These are phyloP conservation scores for Plectosphaerella plurivora DNA, from an alignment of 2,329 filamentous ascomycete genomes.

Conservation along the genomic window DNA sequence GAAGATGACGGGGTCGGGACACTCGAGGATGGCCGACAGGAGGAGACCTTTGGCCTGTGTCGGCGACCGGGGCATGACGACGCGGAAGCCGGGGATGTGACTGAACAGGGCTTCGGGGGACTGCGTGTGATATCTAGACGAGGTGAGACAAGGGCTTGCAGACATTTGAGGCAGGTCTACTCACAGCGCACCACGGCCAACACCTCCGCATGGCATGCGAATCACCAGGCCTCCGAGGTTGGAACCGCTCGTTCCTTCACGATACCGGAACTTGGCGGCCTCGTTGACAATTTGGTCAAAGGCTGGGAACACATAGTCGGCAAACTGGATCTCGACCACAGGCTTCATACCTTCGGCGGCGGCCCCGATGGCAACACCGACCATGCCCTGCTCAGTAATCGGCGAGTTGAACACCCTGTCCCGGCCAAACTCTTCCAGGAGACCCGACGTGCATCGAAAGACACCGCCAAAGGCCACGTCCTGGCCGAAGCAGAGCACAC, in stretches of 20 bases:
- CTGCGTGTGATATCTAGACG: constrained; percentile 67
- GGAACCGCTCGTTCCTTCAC: constrained; percentile 56
- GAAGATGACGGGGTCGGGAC: constrained; percentile 85
- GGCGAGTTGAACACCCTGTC: constrained; percentile 96
- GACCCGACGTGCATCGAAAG: constrained; percentile 88
- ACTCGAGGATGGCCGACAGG: constrained; percentile 63
- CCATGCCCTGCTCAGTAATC: constrained; percentile 87
- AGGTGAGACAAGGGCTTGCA: no score
- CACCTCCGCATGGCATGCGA: constrained; percentile 84
- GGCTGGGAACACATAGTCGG: constrained; percentile 88
- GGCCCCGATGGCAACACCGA: constrained; percentile 87
- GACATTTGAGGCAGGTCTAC: no score
- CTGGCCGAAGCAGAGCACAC: constrained; percentile 77
- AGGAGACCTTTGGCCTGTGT: constrained; percentile 85
- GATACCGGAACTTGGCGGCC: constrained; percentile 81
- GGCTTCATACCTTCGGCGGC: constrained; percentile 90
- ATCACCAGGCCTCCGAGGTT: constrained; percentile 77
- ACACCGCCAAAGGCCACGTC: constrained; percentile 97
- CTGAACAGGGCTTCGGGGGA: constrained; percentile 85
- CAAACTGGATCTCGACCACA: constrained; percentile 92
- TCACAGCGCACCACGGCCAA: constrained; percentile 75
- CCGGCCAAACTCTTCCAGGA: constrained; percentile 80
- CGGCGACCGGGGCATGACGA: constrained; percentile 82
- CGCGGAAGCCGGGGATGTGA: constrained; percentile 78
- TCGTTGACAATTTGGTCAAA: constrained; percentile 96